Evolutionary conservation across 495 filamentous ascomycete genomes (phyloP).

Genomic region (Barbatosphaeria neglecta): DNA sequence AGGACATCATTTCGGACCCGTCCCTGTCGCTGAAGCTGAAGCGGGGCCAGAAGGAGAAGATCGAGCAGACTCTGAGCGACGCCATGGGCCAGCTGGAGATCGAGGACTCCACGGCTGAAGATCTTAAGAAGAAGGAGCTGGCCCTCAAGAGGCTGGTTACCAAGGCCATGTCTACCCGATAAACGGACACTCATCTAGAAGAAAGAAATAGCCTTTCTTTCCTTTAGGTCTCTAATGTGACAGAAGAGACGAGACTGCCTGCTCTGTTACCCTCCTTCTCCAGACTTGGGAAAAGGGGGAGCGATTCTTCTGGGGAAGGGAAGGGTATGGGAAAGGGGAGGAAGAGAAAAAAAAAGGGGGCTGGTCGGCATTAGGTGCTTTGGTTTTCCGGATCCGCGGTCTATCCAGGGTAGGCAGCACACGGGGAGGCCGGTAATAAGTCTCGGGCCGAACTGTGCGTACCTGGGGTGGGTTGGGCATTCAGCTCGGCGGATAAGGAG

Average conservation of each 20-base stretch:
- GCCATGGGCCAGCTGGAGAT: slow-evolving; percentile 40
- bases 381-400: neutral
- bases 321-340: neutral
- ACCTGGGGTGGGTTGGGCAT: neutral
- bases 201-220: slow-evolving; percentile 9
- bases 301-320: neutral
- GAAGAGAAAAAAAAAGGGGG: neutral
- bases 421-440: neutral
- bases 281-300: neutral
- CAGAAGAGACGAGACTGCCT: slow-evolving; percentile 8
- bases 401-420: too few species aligned
- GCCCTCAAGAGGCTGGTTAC: slow-evolving; percentile 95
- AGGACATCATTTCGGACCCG: slow-evolving; percentile 96
- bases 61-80: slow-evolving; percentile 66
- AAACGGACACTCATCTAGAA: slow-evolving; percentile 28
- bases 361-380: slow-evolving; percentile 6
- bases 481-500: neutral
- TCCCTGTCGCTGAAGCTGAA: slow-evolving; percentile 94
- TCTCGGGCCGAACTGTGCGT: neutral
- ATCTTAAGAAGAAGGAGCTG: slow-evolving; percentile 99
- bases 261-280: too few species aligned
- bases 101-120: slow-evolving; percentile 68
- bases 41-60: slow-evolving; percentile 98
- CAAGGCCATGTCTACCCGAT: slow-evolving; percentile 88
- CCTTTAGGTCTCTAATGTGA: slow-evolving; percentile 11